Conservation (phyloP, 306 rosid species). For the Castanospermum australe region DNA sequence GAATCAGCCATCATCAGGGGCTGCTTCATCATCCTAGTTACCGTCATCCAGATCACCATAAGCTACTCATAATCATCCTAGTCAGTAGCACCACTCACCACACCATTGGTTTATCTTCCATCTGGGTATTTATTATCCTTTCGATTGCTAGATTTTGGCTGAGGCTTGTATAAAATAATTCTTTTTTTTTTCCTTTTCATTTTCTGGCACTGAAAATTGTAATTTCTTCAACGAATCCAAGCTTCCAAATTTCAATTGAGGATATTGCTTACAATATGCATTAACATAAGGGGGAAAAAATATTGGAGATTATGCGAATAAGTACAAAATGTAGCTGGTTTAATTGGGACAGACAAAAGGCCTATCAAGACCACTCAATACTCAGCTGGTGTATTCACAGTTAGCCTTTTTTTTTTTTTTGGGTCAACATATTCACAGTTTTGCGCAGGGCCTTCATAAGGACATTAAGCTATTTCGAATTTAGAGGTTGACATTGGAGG, state of each 20-base stretch:
- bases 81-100: no score
- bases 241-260: neutral
- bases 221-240: constrained; percentile 15
- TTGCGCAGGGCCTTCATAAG: neutral
- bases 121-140: constrained; percentile 33
- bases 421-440: no score
- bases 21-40: constrained; percentile 16
- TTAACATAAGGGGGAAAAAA: neutral
- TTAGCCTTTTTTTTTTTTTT: no score
- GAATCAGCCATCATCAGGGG: constrained; percentile 25
- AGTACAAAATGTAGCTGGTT: neutral
- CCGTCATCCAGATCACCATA: neutral
- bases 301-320: neutral
- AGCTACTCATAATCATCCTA: constrained; percentile 5
- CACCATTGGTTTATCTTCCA: neutral
- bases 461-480: neutral
- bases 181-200: neutral
- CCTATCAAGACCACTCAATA: neutral
- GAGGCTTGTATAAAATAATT: constrained; percentile 43
- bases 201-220: neutral
- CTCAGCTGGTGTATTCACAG: neutral
- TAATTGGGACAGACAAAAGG: neutral
- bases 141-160: neutral
- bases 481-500: neutral
- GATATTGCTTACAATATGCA: neutral